These are phyloP conservation scores for Sphagnum fallax DNA, from an alignment of 228 moss, liverwort and hornwort species.

Conservation along the genomic window DNA sequence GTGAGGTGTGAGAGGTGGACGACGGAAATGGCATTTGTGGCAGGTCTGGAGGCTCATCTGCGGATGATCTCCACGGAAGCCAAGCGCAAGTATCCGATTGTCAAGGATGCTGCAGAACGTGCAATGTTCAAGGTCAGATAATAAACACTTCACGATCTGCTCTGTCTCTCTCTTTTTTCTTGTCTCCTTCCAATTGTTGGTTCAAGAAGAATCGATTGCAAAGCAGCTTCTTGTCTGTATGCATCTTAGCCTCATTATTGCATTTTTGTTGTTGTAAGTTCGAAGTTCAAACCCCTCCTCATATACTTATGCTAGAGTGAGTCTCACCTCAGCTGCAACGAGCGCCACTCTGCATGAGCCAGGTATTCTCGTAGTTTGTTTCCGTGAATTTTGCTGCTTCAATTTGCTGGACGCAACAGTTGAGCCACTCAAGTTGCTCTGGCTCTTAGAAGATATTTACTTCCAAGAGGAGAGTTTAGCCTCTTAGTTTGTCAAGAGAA, in stretches of 20 bases:
- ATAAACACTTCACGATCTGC: not conserved
- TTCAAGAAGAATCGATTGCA: too few species aligned
- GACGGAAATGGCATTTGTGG: slow-evolving; percentile 71
- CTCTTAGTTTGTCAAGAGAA: too few species aligned
- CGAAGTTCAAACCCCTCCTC: not conserved
- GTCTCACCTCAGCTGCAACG: too few species aligned
- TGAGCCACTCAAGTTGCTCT: too few species aligned
- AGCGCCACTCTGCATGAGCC: too few species aligned
- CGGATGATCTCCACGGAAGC: slow-evolving; percentile 77
- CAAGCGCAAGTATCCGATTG: slow-evolving; percentile 77
- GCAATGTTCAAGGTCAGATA: slow-evolving; percentile 65
- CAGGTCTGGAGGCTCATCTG: slow-evolving; percentile 93
- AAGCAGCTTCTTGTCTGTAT: too few species aligned
- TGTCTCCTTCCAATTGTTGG: not conserved
- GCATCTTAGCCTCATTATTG: not conserved
- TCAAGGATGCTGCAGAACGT: slow-evolving; percentile 95
- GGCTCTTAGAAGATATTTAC: too few species aligned
- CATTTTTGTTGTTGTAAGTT: not conserved
- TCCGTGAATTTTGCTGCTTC: too few species aligned
- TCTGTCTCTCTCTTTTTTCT: not conserved
- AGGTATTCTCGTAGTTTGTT: too few species aligned
- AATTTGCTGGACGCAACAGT: too few species aligned
- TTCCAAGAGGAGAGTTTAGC: too few species aligned
- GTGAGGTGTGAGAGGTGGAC: too few species aligned
- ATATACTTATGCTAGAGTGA: not conserved